phyloP scores from a whole-genome alignment of 192 early-diverging fungal species.

The Radiomyces spectabilis region DNA sequence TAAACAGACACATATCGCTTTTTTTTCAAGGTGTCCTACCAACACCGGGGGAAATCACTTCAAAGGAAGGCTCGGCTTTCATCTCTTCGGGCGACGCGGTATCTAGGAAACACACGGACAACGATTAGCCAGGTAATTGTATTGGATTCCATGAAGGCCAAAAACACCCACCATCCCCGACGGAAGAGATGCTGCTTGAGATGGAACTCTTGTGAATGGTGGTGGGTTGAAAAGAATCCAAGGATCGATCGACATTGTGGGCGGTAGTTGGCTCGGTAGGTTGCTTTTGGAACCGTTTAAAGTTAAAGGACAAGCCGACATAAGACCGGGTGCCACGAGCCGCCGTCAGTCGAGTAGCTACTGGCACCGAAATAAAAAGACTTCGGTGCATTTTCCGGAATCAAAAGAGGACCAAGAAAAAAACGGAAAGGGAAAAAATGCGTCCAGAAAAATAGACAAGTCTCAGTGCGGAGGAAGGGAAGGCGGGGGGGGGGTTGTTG shows the following conservation, averaged over 20 bases:
- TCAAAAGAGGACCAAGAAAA: no score
- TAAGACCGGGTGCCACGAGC: slow-evolving; percentile 1
- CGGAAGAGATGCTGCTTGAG: slow-evolving; percentile 7
- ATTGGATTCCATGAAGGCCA: background rate
- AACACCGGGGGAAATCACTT: slow-evolving; percentile 42
- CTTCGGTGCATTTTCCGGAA: no score
- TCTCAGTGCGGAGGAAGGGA: no score
- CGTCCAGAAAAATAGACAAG: no score
- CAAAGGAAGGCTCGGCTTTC: slow-evolving; percentile 43
- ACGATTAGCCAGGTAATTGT: background rate
- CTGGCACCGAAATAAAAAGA: no score
- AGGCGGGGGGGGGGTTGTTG: no score
- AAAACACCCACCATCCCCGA: slow-evolving; percentile 8
- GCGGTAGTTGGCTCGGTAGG: background rate
- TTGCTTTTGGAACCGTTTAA: background rate
- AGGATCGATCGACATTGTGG: slow-evolving; percentile 13
- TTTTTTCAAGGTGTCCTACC: slow-evolving; percentile 22
- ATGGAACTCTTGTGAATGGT: background rate
- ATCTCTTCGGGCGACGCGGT: slow-evolving; percentile 27
- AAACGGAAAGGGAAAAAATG: no score
- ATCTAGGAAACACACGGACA: slow-evolving; percentile 19
- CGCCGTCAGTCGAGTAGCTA: no score
- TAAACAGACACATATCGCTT: no score
- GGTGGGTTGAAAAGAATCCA: slow-evolving; percentile 15
- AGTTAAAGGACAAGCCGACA: slow-evolving; percentile 12